phyloP scores from a whole-genome alignment of 768 basidiomycete genomes.

The Tricholoma sp. region DNA sequence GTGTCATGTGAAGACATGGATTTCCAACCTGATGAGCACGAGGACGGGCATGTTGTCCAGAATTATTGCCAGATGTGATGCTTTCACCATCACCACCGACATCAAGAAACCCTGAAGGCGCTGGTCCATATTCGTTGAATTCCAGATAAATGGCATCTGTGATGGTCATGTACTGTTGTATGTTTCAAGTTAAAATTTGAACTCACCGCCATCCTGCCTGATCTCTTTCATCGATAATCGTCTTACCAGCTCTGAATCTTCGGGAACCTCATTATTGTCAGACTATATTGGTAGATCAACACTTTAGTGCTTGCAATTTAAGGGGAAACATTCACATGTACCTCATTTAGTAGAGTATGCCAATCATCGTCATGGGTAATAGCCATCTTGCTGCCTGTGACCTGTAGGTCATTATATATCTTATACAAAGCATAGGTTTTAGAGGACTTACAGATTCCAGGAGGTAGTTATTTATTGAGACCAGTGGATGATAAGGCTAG shows the following conservation, averaged over 20 bases:
- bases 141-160: background rate
- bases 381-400: too few species aligned
- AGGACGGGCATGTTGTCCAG: too few species aligned
- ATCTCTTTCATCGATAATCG: background rate
- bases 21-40: too few species aligned
- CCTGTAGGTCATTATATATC: too few species aligned
- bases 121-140: background rate
- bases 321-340: too few species aligned
- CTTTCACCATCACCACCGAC: too few species aligned
- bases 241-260: background rate
- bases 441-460: constrained; percentile 6
- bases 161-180: background rate
- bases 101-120: too few species aligned
- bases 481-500: constrained; percentile 6
- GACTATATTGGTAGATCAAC: background rate
- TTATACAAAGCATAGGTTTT: background rate
- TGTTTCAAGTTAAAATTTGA: background rate
- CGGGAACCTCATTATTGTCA: background rate
- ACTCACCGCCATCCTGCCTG: background rate
- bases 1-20: too few species aligned
- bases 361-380: too few species aligned
- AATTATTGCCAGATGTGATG: too few species aligned
- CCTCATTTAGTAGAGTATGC: too few species aligned
- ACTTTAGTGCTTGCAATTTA: background rate
- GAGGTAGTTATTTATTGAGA: constrained; percentile 9